A percentile compares a stretch with the other conserved stretches of the same genome.
These are phyloP conservation scores for Paulownia fortunei DNA, from an alignment of 257 asterid species.

Conservation along the genomic window DNA sequence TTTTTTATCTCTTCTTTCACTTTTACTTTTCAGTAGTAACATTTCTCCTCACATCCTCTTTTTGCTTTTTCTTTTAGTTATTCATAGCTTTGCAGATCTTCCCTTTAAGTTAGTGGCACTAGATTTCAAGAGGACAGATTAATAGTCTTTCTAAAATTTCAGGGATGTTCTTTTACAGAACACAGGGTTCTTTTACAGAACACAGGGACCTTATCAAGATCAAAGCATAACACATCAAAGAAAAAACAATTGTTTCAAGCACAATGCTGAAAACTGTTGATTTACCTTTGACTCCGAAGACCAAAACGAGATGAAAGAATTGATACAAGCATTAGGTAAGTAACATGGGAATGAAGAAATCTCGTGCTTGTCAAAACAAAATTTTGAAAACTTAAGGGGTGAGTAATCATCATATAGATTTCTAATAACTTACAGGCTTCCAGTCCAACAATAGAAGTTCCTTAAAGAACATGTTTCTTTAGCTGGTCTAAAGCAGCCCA, in stretches of 20 bases:
- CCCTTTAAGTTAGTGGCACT: too few species aligned
- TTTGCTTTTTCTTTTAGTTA: background rate
- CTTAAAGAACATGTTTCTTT: too few species aligned
- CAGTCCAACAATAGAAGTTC: too few species aligned
- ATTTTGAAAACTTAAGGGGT: too few species aligned
- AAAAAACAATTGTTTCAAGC: background rate
- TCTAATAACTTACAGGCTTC: too few species aligned
- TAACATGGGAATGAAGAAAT: background rate
- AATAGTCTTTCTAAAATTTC: background rate
- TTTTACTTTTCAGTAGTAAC: background rate
- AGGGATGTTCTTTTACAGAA: background rate
- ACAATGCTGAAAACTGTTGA: background rate
- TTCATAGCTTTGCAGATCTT: background rate
- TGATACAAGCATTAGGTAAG: background rate
- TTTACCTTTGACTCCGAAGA: background rate
- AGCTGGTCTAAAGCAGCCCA: background rate
- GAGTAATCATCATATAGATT: too few species aligned
- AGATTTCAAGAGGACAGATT: too few species aligned
- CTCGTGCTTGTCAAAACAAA: background rate
- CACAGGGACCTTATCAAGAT: background rate
- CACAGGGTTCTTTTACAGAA: too few species aligned
- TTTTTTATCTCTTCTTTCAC: too few species aligned
- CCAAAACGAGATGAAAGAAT: background rate
- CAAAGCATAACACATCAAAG: background rate
- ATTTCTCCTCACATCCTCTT: background rate